Conservation (phyloP, 352 stramenopile genomes). For the Thraustotheca clavata region DNA sequence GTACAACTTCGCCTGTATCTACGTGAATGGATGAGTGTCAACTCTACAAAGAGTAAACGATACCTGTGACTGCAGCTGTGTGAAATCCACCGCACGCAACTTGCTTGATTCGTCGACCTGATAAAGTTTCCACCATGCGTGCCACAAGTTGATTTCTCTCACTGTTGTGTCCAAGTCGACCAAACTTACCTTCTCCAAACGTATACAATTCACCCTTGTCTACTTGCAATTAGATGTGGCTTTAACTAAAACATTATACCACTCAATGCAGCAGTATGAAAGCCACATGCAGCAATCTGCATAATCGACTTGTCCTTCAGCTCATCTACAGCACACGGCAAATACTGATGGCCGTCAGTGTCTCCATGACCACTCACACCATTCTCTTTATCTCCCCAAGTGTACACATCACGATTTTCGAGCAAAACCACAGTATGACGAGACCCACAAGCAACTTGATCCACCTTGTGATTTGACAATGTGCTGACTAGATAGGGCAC, state of each 20-base stretch:
- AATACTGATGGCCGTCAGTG: slow-evolving; percentile 93
- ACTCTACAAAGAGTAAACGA: neutral
- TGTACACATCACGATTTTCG: slow-evolving; percentile 86
- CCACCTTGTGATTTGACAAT: slow-evolving; percentile 84
- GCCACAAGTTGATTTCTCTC: slow-evolving; percentile 75
- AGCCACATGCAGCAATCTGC: slow-evolving; percentile 84
- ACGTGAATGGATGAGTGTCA: neutral
- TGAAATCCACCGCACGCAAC: slow-evolving; percentile 86
- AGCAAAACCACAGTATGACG: slow-evolving; percentile 91
- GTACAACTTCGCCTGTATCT: slow-evolving; percentile 62
- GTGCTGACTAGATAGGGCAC: slow-evolving; percentile 91
- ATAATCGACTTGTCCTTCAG: slow-evolving; percentile 79
- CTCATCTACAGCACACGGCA: slow-evolving; percentile 85
- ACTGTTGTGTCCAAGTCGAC: slow-evolving; percentile 73
- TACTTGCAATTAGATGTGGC: slow-evolving; percentile 10
- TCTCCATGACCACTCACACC: slow-evolving; percentile 92
- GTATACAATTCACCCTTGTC: slow-evolving; percentile 91
- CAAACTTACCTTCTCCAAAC: slow-evolving; percentile 89
- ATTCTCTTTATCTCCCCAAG: slow-evolving; percentile 95
- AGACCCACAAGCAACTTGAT: slow-evolving; percentile 91
- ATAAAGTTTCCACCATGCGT: slow-evolving; percentile 56
- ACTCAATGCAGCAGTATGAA: slow-evolving; percentile 74
- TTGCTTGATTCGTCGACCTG: slow-evolving; percentile 71
- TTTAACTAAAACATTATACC: slow-evolving; percentile 25
- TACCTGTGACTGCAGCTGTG: slow-evolving; percentile 63